Percentiles rank a stretch among this genome's conserved stretches.
Evolutionary conservation across 352 stramenopile species (phyloP).

Genomic region (Globisporangium sylvaticum): DNA sequence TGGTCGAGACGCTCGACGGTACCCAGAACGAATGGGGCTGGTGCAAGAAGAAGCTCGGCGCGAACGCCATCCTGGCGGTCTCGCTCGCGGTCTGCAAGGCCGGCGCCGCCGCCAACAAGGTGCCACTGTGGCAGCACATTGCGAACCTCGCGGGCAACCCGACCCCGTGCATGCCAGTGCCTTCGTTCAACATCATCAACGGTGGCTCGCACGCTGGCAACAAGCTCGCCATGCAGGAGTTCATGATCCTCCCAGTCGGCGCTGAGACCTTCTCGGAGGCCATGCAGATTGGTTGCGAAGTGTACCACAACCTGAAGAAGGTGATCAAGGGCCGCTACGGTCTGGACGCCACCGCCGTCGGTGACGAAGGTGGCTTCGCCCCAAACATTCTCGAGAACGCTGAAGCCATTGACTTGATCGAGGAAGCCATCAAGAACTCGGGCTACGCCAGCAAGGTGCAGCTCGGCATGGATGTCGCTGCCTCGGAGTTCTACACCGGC

Average conservation of each 20-base stretch:
- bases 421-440: conserved; percentile 95
- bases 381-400: conserved; percentile 96
- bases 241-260: conserved; percentile 96
- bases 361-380: conserved; percentile 98
- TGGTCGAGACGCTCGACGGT: conserved; percentile 96
- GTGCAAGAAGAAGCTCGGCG: conserved; percentile 96
- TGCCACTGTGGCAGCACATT: conserved; percentile 98
- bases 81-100: conserved; percentile 96
- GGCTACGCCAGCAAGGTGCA: conserved; percentile 96
- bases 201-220: conserved; percentile 98
- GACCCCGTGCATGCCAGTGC: conserved; percentile 92
- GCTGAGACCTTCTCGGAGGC: conserved; percentile 90
- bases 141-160: conserved; percentile 97
- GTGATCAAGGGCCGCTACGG: conserved; percentile 99
- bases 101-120: conserved; percentile 92
- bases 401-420: conserved; percentile 96
- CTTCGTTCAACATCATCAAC: conserved; percentile 99
- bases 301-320: conserved; percentile 99
- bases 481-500: conserved; percentile 97
- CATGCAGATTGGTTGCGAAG: conserved; percentile 98
- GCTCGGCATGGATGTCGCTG: conserved; percentile 97
- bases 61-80: conserved; percentile 98
- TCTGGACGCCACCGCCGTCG: conserved; percentile 97
- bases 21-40: conserved; percentile 95
- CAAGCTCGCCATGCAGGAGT: conserved; percentile 99